Base-by-base conservation (phyloP, 2,329 filamentous ascomycete species). In the Exophiala bonariae region DNA sequence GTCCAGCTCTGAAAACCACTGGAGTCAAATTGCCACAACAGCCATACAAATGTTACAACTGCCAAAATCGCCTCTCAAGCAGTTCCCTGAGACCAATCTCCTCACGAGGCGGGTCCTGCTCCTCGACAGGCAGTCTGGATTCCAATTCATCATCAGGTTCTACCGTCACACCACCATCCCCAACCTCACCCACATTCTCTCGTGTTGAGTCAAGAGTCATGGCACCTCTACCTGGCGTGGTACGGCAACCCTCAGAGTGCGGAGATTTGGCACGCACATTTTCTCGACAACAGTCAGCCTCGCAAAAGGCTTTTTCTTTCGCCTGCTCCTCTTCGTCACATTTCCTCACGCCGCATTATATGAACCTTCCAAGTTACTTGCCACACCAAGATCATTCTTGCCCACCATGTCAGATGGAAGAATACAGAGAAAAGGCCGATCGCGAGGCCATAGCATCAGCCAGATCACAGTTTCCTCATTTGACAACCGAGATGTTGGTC, bases 41-140 rank as follows among this genome's bases (percentile, higher is more conserved):
- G 41, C 57, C 57, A 9, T 55, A 54, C 39, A 55, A 54, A 51
- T 59, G 57, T 47, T 59, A 54, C 48, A 59, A 57, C 28, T 59
- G 57, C 44, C 54, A 59, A 39, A 52, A 50, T 17, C 39, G 41
- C 31, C 31, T 41, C 18, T 44, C 54, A 16, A 46, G 41, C 20
- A 41, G 40, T 17, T 52, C 45, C 8, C 23, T 45, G 10, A 46
- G 40, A 41, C 52, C 55, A 13, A 3, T 41, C 1, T 45, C 53
- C 18, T 31, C 56, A 14, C 47, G 46, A 32, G 43, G 30, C 19
- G 36, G 44, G 10, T 56, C 50, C 9, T 45, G 41, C 26, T 56
- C 56, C n/a, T 55, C 55, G 3, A 41, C 34, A 33, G 54, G 52
- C 41, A 55, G 48, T 34, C 44, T 54, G 41, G 56, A 59, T 39